phyloP scores from a whole-genome alignment of 2,329 filamentous ascomycete genomes.

The Sarocladium strictum region DNA sequence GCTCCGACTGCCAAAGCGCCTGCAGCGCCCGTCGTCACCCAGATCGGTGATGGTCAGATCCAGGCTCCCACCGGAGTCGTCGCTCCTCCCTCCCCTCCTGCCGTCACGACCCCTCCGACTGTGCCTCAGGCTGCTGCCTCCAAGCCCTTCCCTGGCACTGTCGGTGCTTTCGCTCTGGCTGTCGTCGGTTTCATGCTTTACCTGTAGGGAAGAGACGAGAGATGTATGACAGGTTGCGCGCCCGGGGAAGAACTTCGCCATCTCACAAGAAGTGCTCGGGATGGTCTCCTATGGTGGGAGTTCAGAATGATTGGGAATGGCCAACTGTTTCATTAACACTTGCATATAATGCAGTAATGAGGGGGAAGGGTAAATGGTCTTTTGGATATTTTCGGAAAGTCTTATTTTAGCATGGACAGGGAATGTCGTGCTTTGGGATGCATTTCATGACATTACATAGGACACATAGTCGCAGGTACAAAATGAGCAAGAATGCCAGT shows the following conservation, averaged over 20 bases:
- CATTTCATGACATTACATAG: not conserved
- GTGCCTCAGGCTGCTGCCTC: no score
- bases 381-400: not conserved
- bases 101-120: no score
- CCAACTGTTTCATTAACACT: not conserved
- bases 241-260: not conserved
- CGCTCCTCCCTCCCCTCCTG: conserved; percentile 22
- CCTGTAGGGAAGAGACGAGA: conserved; percentile 14
- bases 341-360: conserved; percentile 7
- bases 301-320: not conserved
- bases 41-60: conserved; percentile 12
- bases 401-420: not conserved
- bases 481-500: conserved; percentile 4
- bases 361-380: not conserved
- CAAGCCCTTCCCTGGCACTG: conserved; percentile 12
- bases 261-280: no score
- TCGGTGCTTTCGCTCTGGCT: conserved; percentile 13
- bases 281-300: not conserved
- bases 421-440: not conserved
- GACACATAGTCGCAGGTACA: conserved; percentile 2
- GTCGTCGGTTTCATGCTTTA: conserved; percentile 15
- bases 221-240: not conserved
- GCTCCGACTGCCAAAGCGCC: conserved; percentile 20
- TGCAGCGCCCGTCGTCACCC: not conserved
- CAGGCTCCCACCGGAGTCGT: conserved; percentile 13